A percentile compares a stretch with the other conserved stretches of the same genome.
phyloP scores from a whole-genome alignment of 202 grass and related monocot species.

The Carex arenaria region DNA sequence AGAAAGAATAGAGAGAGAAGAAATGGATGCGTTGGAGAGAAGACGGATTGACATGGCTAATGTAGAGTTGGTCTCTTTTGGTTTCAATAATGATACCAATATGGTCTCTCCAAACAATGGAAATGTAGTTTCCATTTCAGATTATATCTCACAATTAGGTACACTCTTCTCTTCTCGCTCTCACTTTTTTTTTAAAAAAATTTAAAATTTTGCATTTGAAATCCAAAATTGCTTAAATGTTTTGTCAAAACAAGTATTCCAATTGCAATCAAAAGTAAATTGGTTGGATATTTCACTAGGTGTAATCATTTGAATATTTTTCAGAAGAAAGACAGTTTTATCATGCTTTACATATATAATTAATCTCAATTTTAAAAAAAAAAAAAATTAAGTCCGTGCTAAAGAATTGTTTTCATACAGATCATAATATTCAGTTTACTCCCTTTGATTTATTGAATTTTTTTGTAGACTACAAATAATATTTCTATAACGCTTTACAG shows the following conservation, averaged over 20 bases:
- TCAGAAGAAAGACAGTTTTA: neutral
- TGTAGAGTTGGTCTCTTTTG: neutral
- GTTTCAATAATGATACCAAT: neutral
- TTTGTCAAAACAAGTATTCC: neutral
- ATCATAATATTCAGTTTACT: neutral
- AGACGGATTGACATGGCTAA: neutral
- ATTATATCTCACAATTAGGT: constrained; percentile 13
- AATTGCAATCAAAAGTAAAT: neutral
- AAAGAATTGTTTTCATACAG: neutral
- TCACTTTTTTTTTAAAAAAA: neutral
- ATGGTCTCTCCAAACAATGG: neutral
- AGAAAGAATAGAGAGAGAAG: neutral
- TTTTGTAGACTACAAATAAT: neutral
- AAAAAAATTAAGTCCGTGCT: neutral
- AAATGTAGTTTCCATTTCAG: neutral
- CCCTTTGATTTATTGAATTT: too few species aligned
- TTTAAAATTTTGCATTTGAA: neutral
- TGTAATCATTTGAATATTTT: neutral
- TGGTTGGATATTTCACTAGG: neutral
- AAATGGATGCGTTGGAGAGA: neutral
- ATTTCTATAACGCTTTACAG: neutral
- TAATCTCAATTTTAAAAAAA: neutral
- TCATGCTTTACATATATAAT: neutral
- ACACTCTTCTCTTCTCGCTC: neutral
- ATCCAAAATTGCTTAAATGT: neutral